phyloP scores from a whole-genome alignment of 192 early-diverging fungal genomes.

The Thamnidium elegans region DNA sequence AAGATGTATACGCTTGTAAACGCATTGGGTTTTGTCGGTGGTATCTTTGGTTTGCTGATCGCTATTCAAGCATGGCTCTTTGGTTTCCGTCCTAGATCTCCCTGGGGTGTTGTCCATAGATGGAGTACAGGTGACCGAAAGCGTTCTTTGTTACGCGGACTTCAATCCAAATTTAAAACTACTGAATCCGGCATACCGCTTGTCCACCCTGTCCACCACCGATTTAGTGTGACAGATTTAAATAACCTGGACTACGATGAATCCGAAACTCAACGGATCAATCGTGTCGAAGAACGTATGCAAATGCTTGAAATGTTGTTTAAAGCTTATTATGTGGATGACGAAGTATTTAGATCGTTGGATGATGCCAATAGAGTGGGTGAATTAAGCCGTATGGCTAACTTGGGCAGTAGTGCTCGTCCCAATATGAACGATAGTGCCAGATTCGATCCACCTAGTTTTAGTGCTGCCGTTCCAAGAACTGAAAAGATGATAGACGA shows the following conservation, averaged over 20 bases:
- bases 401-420: no score
- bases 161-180: constrained; percentile 35
- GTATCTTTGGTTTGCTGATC: constrained; percentile 31
- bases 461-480: not conserved
- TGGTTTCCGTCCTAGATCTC: constrained; percentile 31
- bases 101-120: constrained; percentile 36
- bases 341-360: constrained; percentile 35
- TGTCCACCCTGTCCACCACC: constrained; percentile 34
- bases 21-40: constrained; percentile 36
- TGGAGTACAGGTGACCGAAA: constrained; percentile 35
- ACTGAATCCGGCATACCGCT: constrained; percentile 37
- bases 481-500: not conserved
- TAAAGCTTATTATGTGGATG: constrained; percentile 40
- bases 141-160: constrained; percentile 30
- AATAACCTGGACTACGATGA: constrained; percentile 12
- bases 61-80: constrained; percentile 33
- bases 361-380: constrained; percentile 25
- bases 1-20: constrained; percentile 36
- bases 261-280: constrained; percentile 31
- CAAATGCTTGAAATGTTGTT: constrained; percentile 33
- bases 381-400: no score
- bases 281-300: constrained; percentile 36
- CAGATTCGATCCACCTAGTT: not conserved
- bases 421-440: no score
- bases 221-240: constrained; percentile 29